A percentile compares a stretch with the other conserved stretches of the same genome.
phyloP scores from a whole-genome alignment of 805 yeast genomes.

The Nakazawaea anatomiae region DNA sequence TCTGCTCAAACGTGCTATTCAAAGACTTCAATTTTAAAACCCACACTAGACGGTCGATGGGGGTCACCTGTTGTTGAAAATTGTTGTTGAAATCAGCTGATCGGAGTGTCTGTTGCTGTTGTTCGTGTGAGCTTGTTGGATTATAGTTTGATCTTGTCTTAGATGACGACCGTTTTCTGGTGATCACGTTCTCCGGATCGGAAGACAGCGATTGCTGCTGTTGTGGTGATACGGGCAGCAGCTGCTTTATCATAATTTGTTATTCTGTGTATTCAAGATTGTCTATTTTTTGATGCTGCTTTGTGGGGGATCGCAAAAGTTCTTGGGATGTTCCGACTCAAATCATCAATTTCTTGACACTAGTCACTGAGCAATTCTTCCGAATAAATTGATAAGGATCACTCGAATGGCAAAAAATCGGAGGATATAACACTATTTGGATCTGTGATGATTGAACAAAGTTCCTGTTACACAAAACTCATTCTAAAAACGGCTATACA shows the following conservation, averaged over 20 bases:
- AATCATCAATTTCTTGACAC: background rate
- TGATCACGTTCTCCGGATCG: background rate
- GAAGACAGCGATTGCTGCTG: background rate
- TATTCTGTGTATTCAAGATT: background rate
- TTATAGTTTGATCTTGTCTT: conserved; percentile 26
- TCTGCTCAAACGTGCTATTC: conserved; percentile 77
- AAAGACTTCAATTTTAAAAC: conserved; percentile 70
- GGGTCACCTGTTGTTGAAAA: conserved; percentile 7
- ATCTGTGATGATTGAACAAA: no score
- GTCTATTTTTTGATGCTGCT: background rate
- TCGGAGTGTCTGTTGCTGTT: conserved; percentile 7
- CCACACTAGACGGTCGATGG: conserved; percentile 35
- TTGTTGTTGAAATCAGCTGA: conserved; percentile 5
- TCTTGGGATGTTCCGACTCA: background rate
- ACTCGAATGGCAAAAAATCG: no score
- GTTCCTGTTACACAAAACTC: no score
- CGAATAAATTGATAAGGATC: no score
- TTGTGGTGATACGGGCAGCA: background rate
- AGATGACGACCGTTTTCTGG: conserved; percentile 26
- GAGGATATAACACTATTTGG: no score
- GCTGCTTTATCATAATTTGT: background rate
- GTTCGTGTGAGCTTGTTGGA: conserved; percentile 18
- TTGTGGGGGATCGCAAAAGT: no score
- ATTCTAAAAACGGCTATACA: no score
- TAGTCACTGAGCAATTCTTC: no score